phyloP scores from a whole-genome alignment of 2,329 filamentous ascomycete species.

The Pseudomassariella vexata region DNA sequence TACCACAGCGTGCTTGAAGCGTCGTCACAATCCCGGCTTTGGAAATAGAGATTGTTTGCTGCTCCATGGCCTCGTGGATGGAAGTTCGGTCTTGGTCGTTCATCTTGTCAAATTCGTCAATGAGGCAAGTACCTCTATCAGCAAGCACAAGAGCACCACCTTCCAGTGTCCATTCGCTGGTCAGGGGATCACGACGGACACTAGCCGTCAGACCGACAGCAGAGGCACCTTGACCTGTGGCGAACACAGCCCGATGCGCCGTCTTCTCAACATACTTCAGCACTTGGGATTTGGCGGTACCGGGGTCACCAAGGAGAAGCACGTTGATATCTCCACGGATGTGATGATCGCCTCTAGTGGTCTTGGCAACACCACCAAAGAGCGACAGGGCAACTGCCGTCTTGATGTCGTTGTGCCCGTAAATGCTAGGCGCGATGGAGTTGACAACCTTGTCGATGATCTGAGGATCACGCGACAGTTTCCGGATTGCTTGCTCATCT shows the following conservation, averaged over 20 bases:
- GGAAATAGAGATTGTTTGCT: constrained; percentile 98
- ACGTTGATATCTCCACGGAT: constrained; percentile 98
- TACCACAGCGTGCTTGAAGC: constrained; percentile 88
- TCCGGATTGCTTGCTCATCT: constrained; percentile 86
- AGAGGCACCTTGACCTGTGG: constrained; percentile 93
- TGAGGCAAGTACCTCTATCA: constrained; percentile 89
- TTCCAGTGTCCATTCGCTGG: constrained; percentile 95
- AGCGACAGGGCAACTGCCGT: constrained; percentile 90
- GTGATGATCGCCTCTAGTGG: constrained; percentile 78
- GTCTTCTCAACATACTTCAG: constrained; percentile 98
- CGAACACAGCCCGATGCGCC: constrained; percentile 92
- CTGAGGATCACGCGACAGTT: constrained; percentile 79
- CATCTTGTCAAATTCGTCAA: constrained; percentile 99
- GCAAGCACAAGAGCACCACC: constrained; percentile 92
- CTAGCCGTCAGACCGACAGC: constrained; percentile 96
- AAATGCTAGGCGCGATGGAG: constrained; percentile 95
- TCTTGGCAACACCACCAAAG: constrained; percentile 91
- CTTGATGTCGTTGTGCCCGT: constrained; percentile 95
- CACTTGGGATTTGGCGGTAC: constrained; percentile 96
- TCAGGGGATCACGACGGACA: constrained; percentile 90
- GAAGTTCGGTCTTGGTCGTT: constrained; percentile 97
- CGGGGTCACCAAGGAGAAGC: constrained; percentile 89
- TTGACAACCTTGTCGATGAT: constrained; percentile 90
- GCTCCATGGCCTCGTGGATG: constrained; percentile 99
- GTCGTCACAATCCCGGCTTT: constrained; percentile 98